phyloP scores from a whole-genome alignment of 495 filamentous ascomycete species.

The Tuber brumale region DNA sequence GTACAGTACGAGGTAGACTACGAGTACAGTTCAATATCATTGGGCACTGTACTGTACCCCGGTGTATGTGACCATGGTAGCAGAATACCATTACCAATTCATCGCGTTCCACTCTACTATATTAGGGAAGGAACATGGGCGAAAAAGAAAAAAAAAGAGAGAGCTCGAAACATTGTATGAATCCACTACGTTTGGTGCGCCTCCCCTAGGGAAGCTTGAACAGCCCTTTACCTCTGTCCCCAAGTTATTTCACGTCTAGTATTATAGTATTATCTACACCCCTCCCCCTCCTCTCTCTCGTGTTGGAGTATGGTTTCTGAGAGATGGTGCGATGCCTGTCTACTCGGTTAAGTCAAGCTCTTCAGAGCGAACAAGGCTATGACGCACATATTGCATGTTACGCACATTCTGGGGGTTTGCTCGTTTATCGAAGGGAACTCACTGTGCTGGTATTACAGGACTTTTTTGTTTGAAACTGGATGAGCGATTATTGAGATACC shows the following conservation, averaged over 20 bases:
- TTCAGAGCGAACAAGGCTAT: not conserved
- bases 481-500: not conserved
- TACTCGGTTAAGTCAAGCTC: not conserved
- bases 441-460: not conserved
- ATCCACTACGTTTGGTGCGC: not conserved
- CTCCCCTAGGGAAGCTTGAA: not conserved
- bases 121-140: not conserved
- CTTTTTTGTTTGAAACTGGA: not conserved
- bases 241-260: not conserved
- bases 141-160: not conserved
- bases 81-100: not conserved
- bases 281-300: not conserved
- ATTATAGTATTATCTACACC: not conserved
- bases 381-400: not conserved
- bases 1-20: not conserved
- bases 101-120: not conserved
- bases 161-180: not conserved
- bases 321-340: not conserved
- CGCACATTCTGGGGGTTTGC: not conserved
- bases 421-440: not conserved
- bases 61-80: not conserved
- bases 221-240: not conserved
- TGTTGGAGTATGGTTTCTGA: not conserved
- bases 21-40: not conserved
- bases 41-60: not conserved